Evolutionary conservation across 1,139 yeast species (phyloP).

Genomic region (Geotrichum europaeum): DNA sequence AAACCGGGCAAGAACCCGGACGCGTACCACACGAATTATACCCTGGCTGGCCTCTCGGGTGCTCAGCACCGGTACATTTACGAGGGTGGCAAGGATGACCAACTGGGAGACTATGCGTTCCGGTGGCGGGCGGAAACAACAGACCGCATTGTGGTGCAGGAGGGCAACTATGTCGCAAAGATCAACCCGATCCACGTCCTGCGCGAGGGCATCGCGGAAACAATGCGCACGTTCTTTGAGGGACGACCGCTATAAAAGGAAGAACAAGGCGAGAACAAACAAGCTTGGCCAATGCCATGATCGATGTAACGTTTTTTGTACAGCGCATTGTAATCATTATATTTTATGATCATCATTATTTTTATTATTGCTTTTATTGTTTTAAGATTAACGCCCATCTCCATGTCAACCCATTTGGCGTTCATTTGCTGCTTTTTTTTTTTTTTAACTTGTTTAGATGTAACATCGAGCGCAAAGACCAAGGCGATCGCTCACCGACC

Average conservation of each 20-base stretch:
- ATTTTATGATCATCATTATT: neutral
- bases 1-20: slow-evolving; percentile 82
- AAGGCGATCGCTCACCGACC: neutral
- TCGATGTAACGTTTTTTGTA: neutral
- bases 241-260: neutral
- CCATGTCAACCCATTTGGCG: too few relatives aligned
- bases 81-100: slow-evolving; percentile 26
- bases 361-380: too few relatives aligned
- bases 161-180: slow-evolving; percentile 30
- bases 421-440: neutral
- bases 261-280: too few relatives aligned
- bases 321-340: neutral
- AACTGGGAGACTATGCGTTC: slow-evolving; percentile 29
- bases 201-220: slow-evolving; percentile 40
- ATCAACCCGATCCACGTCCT: slow-evolving; percentile 65
- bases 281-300: neutral
- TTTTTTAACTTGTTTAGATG: neutral
- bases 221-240: slow-evolving; percentile 25
- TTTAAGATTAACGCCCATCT: too few relatives aligned
- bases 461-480: neutral
- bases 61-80: slow-evolving; percentile 50
- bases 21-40: slow-evolving; percentile 86
- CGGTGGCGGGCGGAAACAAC: slow-evolving; percentile 26
- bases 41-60: slow-evolving; percentile 67
- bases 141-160: slow-evolving; percentile 18